Evolutionary conservation across 208 protist genomes (phyloP), one percentile per base, ranked within the genome.

Genomic region (Acanthamoeba healyi): DNA sequence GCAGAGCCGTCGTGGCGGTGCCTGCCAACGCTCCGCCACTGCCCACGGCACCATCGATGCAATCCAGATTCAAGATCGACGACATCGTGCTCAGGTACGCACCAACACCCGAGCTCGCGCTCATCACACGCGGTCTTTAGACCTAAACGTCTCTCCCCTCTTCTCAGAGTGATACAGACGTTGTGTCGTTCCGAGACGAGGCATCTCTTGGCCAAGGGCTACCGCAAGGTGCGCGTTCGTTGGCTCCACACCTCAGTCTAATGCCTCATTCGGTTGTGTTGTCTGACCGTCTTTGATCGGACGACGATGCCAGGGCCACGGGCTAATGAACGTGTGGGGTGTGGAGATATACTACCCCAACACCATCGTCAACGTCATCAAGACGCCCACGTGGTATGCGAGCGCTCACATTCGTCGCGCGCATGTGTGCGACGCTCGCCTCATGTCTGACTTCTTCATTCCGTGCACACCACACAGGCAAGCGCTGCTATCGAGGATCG

Each of bases 331-430:
- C 63, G 34, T 77, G 15, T 93, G 46, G 40, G 88, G 88, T 14
- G 88, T 93, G 88, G 63, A 93, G 40, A 67, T 24, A 6, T 93
- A 93, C 34, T 93, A 56, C n/a, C 88, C 88, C 32, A 93, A 93
- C 63, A 81, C 26, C 15, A 36, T 93, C 36, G 88, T 93, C 4
- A 93, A 93, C 49, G 40, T 93, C n/a, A 26, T 93, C 24, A 93
- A 93, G n/a, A 81, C 63, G 44, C 65, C 58, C 38, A 34, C 58
- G 3, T 93, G 88, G 88, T 51, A 93, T n/a, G n/a, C n/a, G n/a
- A n/a, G n/a, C n/a, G n/a, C n/a, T n/a, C 32, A 7, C 7, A 12
- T 36, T 72, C 34, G 24, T 72, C 2, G 1, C 4, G 51, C 4
- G 1, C n/a, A n/a, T n/a, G n/a, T n/a, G n/a, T 56, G 1, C 51